Evolutionary conservation across 179 eudicot genomes (phyloP), one percentile per base, ranked within the genome.

Genomic region (Sideroxylon spinosum): DNA sequence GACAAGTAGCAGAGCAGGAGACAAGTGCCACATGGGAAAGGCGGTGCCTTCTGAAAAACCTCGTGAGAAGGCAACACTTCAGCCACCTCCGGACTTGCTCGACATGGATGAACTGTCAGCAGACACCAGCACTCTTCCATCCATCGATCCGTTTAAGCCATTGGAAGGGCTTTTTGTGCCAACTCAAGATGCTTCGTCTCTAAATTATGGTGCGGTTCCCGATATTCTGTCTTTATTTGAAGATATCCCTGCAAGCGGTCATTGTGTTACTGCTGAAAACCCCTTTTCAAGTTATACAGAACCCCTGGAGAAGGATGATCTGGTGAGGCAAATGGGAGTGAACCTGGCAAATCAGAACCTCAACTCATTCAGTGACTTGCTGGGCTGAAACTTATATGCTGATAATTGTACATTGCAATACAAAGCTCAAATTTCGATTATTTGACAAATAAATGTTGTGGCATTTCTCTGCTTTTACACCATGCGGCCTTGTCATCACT

Each of bases 261-360:
- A 78, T 68, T 69, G 80, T 79, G 64, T 71, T 67, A 53, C 11
- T n/a, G 75, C 6, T 74, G 72, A 67, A 29, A 74, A 59, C 65
- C 78, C 76, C 20, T 46, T 53, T 37, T 78, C 83, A 78, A 65
- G 74, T 61, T 25, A 72, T 26, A 68, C 56, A 44, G 93, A 92
- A 67, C 84, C 91, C 56, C 72, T 93, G 80, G 89, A 92, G 46
- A 95, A 92, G 77, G 98, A 93, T 88, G 92, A 97, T 71, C 82
- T 87, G 52, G 95, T 92, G 72, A 90, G 98, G 83, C 97, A 92
- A 80, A 85, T 92, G 91, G 99, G 98, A 44, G 97, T 93, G 82
- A 92, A 84, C 9, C 98, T 93, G 17, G 56, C 91, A n/a, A 90
- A 80, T 74, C 96, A 85, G 82, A 93, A 95, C 83, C 99, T 98